Percentiles rank a stretch among this genome's conserved stretches.
Evolutionary conservation across 352 stramenopile species (phyloP).

Genomic region (Pelagophyceae sp.): DNA sequence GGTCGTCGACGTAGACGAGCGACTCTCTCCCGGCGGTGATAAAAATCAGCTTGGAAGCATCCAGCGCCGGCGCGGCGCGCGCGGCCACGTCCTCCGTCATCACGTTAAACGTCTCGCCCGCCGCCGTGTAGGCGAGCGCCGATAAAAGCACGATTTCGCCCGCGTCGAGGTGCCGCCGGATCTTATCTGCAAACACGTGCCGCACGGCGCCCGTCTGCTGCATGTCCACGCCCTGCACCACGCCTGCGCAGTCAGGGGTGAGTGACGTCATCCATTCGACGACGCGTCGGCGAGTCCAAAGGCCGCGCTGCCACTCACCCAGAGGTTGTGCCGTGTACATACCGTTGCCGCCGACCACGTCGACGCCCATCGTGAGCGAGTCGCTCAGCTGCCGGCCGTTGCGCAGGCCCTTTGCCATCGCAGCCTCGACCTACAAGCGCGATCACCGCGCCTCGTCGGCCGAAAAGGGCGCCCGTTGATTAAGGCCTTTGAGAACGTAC

Average conservation of each 20-base stretch:
- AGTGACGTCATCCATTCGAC: background rate
- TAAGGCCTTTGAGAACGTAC: no score
- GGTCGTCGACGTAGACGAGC: background rate
- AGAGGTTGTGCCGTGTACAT: constrained; percentile 75
- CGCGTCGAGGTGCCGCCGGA: constrained; percentile 70
- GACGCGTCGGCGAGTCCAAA: constrained; percentile 52
- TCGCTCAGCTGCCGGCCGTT: background rate
- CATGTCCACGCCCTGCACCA: constrained; percentile 62
- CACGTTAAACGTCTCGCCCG: constrained; percentile 80
- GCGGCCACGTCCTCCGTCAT: constrained; percentile 58
- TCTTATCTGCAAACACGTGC: constrained; percentile 81
- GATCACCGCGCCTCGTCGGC: no score
- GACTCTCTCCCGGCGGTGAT: constrained; percentile 44
- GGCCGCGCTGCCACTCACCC: constrained; percentile 38
- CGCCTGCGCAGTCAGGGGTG: constrained; percentile 72
- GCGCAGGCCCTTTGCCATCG: constrained; percentile 55
- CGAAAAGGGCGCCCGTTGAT: no score
- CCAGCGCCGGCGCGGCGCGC: constrained; percentile 46
- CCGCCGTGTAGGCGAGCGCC: constrained; percentile 85
- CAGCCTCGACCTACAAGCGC: constrained; percentile 75
- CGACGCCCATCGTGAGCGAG: constrained; percentile 47
- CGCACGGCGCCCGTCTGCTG: constrained; percentile 86
- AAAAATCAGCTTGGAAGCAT: constrained; percentile 64
- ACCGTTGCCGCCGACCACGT: constrained; percentile 84
- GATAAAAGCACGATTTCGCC: constrained; percentile 92